Conservation (phyloP, 1,284 basidiomycete species). For the Papiliotrema laurentii region DNA sequence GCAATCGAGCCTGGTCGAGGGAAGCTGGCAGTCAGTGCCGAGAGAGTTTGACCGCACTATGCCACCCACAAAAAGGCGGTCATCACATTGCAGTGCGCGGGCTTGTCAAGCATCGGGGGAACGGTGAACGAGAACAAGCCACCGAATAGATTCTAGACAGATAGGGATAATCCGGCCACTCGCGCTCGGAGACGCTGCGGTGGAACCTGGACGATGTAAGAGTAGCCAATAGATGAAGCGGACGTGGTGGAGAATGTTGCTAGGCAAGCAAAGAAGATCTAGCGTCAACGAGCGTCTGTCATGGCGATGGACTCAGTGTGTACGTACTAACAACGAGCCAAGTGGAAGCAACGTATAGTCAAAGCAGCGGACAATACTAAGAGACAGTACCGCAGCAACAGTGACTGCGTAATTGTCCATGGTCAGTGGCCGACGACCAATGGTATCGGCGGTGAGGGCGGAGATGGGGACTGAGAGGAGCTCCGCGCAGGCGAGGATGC, state of each 20-base stretch:
- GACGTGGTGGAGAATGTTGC: constrained; percentile 16
- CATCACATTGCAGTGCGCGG: neutral
- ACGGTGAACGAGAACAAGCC: constrained; percentile 13
- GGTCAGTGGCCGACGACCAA: constrained; percentile 27
- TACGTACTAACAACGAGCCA: constrained; percentile 18
- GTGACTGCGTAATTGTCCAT: constrained; percentile 24
- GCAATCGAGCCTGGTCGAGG: constrained; percentile 6
- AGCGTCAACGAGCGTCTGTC: neutral
- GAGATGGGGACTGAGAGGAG: constrained; percentile 15
- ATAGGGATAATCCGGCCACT: constrained; percentile 12
- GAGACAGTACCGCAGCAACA: constrained; percentile 15
- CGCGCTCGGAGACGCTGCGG: constrained; percentile 12
- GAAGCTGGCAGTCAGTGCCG: constrained; percentile 2
- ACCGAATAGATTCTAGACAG: constrained; percentile 8
- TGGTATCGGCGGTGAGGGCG: constrained; percentile 13
- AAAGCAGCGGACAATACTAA: constrained; percentile 33
- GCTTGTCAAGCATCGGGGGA: constrained; percentile 6
- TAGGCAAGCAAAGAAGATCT: constrained; percentile 6
- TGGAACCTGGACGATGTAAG: constrained; percentile 19
- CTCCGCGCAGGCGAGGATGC: constrained; percentile 32
- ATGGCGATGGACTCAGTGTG: neutral
- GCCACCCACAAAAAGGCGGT: constrained; percentile 1
- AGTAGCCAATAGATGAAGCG: constrained; percentile 14
- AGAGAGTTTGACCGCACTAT: neutral
- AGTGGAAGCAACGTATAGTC: constrained; percentile 20